A percentile compares a stretch with the other conserved stretches of the same genome.
phyloP scores from a whole-genome alignment of 1,284 basidiomycete species.

The Pascua sp. region DNA sequence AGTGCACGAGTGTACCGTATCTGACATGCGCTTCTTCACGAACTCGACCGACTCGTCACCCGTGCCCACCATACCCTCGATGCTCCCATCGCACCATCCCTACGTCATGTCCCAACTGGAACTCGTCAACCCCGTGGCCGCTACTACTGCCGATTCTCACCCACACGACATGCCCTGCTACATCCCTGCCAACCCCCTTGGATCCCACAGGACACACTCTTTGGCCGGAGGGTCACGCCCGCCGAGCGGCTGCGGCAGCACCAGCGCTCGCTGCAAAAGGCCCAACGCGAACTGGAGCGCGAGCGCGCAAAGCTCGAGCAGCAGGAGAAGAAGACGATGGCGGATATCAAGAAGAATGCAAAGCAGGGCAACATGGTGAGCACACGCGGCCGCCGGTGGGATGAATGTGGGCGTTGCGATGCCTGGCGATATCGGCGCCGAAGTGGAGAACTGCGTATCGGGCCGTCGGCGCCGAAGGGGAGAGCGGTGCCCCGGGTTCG shows the following conservation, averaged over 20 bases:
- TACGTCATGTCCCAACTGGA: no score
- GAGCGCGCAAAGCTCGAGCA: constrained; percentile 91
- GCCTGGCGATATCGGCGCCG: not conserved
- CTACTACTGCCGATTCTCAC: not conserved
- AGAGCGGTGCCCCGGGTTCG: no score
- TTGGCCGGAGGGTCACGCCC: constrained; percentile 89
- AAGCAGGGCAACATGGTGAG: constrained; percentile 91
- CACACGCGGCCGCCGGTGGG: constrained; percentile 5
- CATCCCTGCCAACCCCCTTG: not conserved
- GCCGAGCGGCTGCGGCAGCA: constrained; percentile 95
- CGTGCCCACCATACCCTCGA: no score
- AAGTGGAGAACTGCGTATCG: no score
- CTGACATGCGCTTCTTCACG: no score
- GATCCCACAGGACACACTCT: constrained; percentile 73
- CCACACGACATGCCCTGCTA: not conserved
- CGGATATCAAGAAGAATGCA: constrained; percentile 94
- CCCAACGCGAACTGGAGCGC: constrained; percentile 93
- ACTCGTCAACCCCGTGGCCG: constrained; percentile 1
- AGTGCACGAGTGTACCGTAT: not conserved
- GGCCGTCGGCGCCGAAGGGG: no score
- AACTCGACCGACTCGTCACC: no score
- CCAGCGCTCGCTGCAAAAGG: constrained; percentile 90
- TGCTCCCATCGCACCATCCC: no score
- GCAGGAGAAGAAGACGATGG: constrained; percentile 88
- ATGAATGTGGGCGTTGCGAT: not conserved